Evolutionary conservation across 2,329 filamentous ascomycete genomes (phyloP).

Genomic region (Neofusicoccum parvum): DNA sequence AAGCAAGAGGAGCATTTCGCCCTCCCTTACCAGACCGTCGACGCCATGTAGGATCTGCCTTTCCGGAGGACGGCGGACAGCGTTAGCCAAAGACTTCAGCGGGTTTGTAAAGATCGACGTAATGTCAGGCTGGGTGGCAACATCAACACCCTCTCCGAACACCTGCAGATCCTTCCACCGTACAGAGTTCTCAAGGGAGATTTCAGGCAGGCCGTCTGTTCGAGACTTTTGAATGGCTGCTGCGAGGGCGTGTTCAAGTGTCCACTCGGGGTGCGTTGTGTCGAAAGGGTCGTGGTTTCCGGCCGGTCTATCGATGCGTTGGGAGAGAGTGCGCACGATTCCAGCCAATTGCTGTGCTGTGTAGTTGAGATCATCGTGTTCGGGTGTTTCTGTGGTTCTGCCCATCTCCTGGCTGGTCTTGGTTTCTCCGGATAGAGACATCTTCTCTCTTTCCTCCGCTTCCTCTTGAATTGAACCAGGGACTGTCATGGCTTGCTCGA

Average conservation of each 20-base stretch:
- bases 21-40: conserved; percentile 54
- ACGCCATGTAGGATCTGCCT: conserved; percentile 59
- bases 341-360: not conserved
- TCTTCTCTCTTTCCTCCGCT: not conserved
- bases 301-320: too few relatives aligned
- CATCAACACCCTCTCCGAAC: conserved; percentile 1
- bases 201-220: not conserved
- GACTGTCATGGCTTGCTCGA: too few relatives aligned
- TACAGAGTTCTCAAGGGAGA: conserved; percentile 4
- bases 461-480: not conserved
- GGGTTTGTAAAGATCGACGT: conserved; percentile 6
- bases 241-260: conserved; percentile 4
- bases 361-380: not conserved
- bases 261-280: conserved; percentile 10
- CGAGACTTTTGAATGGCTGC: not conserved
- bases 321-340: not conserved
- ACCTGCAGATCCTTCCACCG: conserved; percentile 5
- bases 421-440: not conserved
- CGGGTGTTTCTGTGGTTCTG: not conserved
- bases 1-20: conserved; percentile 52
- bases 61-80: conserved; percentile 51
- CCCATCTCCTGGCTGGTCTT: not conserved
- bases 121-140: not conserved
- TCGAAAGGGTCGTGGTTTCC: conserved; percentile 13
- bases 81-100: conserved; percentile 39